Percentiles rank a stretch among this genome's conserved stretches.
Conservation (phyloP, 2,329 filamentous ascomycete genomes). For the Colletotrichum limetticola region DNA sequence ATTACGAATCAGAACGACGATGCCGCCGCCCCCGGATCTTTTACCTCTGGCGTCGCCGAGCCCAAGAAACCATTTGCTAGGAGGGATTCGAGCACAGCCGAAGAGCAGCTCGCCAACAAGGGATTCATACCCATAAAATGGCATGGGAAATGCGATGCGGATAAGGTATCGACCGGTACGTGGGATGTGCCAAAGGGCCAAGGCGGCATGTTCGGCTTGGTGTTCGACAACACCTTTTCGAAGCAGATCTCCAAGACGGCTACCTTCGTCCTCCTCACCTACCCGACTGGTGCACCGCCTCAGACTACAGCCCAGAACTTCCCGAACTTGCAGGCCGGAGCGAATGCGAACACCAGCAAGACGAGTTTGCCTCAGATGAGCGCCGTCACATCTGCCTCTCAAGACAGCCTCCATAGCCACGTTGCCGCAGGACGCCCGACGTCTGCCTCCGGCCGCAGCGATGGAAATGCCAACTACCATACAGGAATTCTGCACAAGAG, state of each 20-base stretch:
- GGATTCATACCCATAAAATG: slow-evolving; percentile 80
- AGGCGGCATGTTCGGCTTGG: slow-evolving; percentile 93
- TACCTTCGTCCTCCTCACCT: slow-evolving; percentile 93
- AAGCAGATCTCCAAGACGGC: slow-evolving; percentile 95
- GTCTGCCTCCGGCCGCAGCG: slow-evolving; percentile 64
- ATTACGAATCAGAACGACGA: slow-evolving; percentile 56
- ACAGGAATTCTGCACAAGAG: slow-evolving; percentile 90
- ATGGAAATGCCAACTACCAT: slow-evolving; percentile 71
- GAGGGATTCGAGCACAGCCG: slow-evolving; percentile 69
- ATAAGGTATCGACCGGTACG: slow-evolving; percentile 92
- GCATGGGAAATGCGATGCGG: slow-evolving; percentile 95
- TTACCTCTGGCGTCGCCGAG: slow-evolving; percentile 53
- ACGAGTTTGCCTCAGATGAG: slow-evolving; percentile 62
- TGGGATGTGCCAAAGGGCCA: slow-evolving; percentile 80
- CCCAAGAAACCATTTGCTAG: slow-evolving; percentile 62
- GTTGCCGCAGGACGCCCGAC: slow-evolving; percentile 52
- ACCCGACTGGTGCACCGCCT: slow-evolving; percentile 83
- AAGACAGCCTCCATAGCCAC: slow-evolving; percentile 71
- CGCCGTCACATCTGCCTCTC: slow-evolving; percentile 61
- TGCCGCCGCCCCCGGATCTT: slow-evolving; percentile 58
- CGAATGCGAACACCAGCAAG: slow-evolving; percentile 50
- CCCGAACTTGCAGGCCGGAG: slow-evolving; percentile 63
- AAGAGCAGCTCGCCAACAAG: slow-evolving; percentile 73
- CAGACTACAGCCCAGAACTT: slow-evolving; percentile 76
- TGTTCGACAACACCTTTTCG: slow-evolving; percentile 99